These are phyloP conservation scores for Colletotrichum graminicola DNA, from an alignment of 2,329 filamentous ascomycete species.

Conservation along the genomic window DNA sequence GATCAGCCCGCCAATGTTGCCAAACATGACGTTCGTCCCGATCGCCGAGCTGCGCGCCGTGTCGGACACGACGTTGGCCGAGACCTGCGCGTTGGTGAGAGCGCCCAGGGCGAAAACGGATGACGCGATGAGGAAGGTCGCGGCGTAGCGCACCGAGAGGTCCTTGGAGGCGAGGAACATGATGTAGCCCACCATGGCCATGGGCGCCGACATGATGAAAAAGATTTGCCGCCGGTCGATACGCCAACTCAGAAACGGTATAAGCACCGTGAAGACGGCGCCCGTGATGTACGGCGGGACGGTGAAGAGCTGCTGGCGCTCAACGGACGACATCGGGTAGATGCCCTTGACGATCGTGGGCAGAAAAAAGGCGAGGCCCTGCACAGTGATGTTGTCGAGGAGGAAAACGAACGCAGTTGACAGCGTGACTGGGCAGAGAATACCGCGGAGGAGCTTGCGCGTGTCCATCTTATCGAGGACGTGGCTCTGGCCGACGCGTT, in stretches of 20 bases:
- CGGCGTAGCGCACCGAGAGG: constrained; percentile 67
- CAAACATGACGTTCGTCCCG: constrained; percentile 72
- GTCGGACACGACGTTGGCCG: constrained; percentile 75
- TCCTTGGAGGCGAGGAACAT: constrained; percentile 69
- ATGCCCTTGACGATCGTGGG: constrained; percentile 75
- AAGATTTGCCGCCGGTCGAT: constrained; percentile 67
- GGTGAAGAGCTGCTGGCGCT: constrained; percentile 73
- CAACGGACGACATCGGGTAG: constrained; percentile 68
- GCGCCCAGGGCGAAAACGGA: constrained; percentile 72
- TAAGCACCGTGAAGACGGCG: constrained; percentile 68
- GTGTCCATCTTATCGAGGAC: constrained; percentile 71
- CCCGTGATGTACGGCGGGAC: constrained; percentile 75
- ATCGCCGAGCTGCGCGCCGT: constrained; percentile 73
- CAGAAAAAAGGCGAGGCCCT: constrained; percentile 74
- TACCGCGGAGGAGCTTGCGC: constrained; percentile 69
- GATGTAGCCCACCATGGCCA: constrained; percentile 73
- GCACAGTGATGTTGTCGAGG: constrained; percentile 75
- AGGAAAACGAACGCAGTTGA: constrained; percentile 69
- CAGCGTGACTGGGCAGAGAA: constrained; percentile 70
- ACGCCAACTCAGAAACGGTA: constrained; percentile 69
- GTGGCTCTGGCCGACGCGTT: constrained; percentile 70
- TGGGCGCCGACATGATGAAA: constrained; percentile 65
- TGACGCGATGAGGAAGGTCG: constrained; percentile 72
- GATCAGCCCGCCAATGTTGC: constrained; percentile 63
- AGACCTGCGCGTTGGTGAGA: constrained; percentile 71